Percentiles rank a stretch among this genome's conserved stretches.
These are phyloP conservation scores for Lasiodiplodia theobromae DNA, from an alignment of 2,329 filamentous ascomycete genomes.

Conservation along the genomic window DNA sequence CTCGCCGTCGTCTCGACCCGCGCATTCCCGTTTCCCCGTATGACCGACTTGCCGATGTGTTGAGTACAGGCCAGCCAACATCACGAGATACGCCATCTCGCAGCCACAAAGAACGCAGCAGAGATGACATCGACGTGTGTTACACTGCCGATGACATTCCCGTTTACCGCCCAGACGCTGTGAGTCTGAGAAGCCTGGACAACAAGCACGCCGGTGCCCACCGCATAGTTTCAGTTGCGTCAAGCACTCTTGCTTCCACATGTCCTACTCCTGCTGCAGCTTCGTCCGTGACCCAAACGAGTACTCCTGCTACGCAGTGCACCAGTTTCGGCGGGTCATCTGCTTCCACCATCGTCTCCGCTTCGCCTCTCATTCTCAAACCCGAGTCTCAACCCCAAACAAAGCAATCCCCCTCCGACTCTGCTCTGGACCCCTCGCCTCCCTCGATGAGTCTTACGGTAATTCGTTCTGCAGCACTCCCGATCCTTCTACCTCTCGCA, in stretches of 20 bases:
- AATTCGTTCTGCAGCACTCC: conserved; percentile 43
- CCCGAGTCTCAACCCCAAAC: conserved; percentile 19
- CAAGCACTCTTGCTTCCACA: conserved; percentile 6
- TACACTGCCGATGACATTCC: background rate
- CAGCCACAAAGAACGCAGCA: background rate
- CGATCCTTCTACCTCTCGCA: conserved; percentile 46
- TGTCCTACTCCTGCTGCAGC: conserved; percentile 5
- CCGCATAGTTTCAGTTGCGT: conserved; percentile 11
- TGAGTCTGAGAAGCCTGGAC: background rate
- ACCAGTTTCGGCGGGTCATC: background rate
- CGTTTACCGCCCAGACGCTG: background rate
- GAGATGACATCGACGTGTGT: background rate
- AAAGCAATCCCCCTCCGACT: background rate
- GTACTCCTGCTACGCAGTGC: background rate
- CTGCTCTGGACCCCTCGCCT: background rate
- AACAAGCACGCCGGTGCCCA: background rate
- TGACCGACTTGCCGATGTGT: conserved; percentile 15
- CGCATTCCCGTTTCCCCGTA: conserved; percentile 26
- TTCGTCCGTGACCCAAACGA: background rate
- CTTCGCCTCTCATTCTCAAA: background rate
- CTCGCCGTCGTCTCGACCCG: conserved; percentile 22
- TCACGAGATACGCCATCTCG: conserved; percentile 1
- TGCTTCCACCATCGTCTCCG: background rate
- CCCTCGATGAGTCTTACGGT: conserved; percentile 15
- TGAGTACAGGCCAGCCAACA: background rate